Base-by-base conservation (phyloP, 306 rosid species). In the Lablab purpureus region DNA sequence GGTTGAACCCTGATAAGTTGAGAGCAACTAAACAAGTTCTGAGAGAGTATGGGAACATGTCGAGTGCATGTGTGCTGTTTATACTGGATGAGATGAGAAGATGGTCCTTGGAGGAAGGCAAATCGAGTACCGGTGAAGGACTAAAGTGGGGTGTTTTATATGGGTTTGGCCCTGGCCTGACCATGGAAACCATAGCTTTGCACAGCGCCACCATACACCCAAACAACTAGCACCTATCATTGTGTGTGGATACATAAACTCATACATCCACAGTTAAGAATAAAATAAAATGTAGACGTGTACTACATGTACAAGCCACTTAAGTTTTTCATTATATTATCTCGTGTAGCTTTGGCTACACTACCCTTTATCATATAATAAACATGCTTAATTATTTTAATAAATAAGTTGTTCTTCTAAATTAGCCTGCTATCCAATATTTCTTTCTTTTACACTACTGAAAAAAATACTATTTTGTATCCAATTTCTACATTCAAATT, bases 11-110 rank as follows among this genome's bases (percentile, higher is more conserved):
- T 11, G 82, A 71, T 2, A 88, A 83, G 41, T 54, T 88, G n/a
- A 83, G 80, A 17, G 87, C 79, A 10, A 74, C 76, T 0, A 81
- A 75, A n/a, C 66, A 85, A 5, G 71, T 81, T 4, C 27, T 78
- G 18, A 82, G 75, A 3, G 88, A 84, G 81, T 75, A 77, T 3
- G 90, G 86, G 22, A 81, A 84, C 77, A 87, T 85, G 86, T 82
- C 76, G 0, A 74, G 89, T 80, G 85, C 85, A 0, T 67, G 52
- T 51, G 83, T 85, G 3, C 0, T 65, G 0, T 81, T 85, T 28
- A 60, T 85, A 5, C 3, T 85, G 30, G 87, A 80, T 46, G 86
- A 78, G 77, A 80, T 88, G 76, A 85, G 91, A 19, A 85, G 11
- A 25, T 65, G 54, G 73, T 80, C 86, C 0, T 12, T 28, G 49